phyloP scores from a whole-genome alignment of 192 early-diverging fungal species.

The Rhizoclosmatium globosum region DNA sequence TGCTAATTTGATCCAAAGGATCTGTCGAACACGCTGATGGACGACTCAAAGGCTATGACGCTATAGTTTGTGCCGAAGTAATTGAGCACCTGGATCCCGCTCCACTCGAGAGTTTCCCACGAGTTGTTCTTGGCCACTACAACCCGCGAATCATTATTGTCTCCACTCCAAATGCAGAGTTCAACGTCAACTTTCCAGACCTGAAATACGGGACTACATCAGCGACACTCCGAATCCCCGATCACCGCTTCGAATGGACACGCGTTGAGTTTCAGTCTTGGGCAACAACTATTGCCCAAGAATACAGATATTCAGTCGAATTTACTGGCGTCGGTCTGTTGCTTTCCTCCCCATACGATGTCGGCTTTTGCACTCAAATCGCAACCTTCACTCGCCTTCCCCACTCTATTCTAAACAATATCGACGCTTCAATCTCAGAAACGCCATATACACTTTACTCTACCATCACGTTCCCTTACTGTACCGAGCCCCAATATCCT shows the following conservation, averaged over 20 bases:
- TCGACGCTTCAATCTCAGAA: not conserved
- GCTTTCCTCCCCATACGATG: slow-evolving; percentile 40
- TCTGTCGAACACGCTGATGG: slow-evolving; percentile 59
- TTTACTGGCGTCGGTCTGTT: slow-evolving; percentile 69
- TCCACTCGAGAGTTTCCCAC: slow-evolving; percentile 66
- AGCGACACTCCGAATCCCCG: slow-evolving; percentile 74
- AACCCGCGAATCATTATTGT: slow-evolving; percentile 62
- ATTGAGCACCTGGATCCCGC: slow-evolving; percentile 68
- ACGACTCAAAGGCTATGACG: slow-evolving; percentile 69
- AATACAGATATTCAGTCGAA: slow-evolving; percentile 71
- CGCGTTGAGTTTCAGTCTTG: slow-evolving; percentile 81
- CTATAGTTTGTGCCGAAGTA: slow-evolving; percentile 83
- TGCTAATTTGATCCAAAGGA: slow-evolving; percentile 44
- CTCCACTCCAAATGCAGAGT: slow-evolving; percentile 83
- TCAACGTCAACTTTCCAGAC: slow-evolving; percentile 85
- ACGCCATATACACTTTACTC: not conserved
- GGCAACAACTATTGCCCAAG: slow-evolving; percentile 54
- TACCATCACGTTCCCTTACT: slow-evolving; percentile 46
- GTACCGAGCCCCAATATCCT: slow-evolving; percentile 43
- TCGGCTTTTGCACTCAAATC: slow-evolving; percentile 76
- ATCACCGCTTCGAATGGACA: slow-evolving; percentile 99
- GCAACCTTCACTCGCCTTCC: slow-evolving; percentile 63
- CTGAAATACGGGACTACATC: slow-evolving; percentile 76
- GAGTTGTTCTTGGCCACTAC: slow-evolving; percentile 70
- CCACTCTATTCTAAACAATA: not conserved